A percentile compares a stretch with the other conserved stretches of the same genome.
phyloP scores from a whole-genome alignment of 805 yeast genomes.

The Wickerhamiella domercqiae region DNA sequence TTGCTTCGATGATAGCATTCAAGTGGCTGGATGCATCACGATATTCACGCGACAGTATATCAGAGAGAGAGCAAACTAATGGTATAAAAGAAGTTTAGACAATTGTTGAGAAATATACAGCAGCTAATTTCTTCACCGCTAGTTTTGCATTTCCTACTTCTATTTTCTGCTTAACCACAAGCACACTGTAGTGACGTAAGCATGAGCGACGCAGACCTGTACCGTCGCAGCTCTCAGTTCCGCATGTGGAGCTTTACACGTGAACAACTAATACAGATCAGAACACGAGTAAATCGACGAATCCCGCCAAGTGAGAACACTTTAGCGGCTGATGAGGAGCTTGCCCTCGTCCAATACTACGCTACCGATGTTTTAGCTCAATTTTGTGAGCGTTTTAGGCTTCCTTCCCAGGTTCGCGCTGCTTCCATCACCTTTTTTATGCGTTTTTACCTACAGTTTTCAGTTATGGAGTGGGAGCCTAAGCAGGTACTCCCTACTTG shows the following conservation, averaged over 20 bases:
- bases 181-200: no score
- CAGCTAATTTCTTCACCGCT: no score
- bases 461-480: slow-evolving; percentile 82
- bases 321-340: slow-evolving; percentile 57
- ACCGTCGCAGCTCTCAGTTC: slow-evolving; percentile 75
- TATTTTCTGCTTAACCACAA: no score
- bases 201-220: slow-evolving; percentile 57
- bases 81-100: no score
- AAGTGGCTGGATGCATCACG: no score
- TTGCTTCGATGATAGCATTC: no score
- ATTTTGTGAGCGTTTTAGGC: slow-evolving; percentile 53
- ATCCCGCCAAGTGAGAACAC: slow-evolving; percentile 26
- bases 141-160: no score
- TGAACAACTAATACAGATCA: slow-evolving; percentile 36
- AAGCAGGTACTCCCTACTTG: slow-evolving; percentile 65
- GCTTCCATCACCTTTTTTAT: slow-evolving; percentile 75
- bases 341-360: slow-evolving; percentile 45
- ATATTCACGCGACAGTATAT: no score
- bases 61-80: no score
- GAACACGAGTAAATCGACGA: slow-evolving; percentile 35
- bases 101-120: no score
- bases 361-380: slow-evolving; percentile 54
- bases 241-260: slow-evolving; percentile 69
- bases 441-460: slow-evolving; percentile 62
- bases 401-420: slow-evolving; percentile 79